Conservation (phyloP, 176 grass and related monocot genomes). For the Dendrocalamus sinicus region DNA sequence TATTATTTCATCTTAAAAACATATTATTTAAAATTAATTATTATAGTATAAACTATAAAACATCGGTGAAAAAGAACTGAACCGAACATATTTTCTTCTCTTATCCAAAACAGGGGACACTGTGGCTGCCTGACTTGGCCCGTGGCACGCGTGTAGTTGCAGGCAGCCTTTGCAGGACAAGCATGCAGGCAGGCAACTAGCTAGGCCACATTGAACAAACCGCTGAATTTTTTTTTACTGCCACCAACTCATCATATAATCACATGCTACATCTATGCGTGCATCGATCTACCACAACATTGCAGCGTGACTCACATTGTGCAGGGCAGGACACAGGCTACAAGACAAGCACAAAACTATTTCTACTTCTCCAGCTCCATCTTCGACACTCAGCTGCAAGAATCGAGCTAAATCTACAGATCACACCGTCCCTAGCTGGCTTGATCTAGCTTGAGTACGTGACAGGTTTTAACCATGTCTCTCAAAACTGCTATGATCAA, state of each 20-base stretch:
- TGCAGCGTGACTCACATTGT: background rate
- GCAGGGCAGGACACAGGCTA: constrained; percentile 3
- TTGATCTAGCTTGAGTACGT: background rate
- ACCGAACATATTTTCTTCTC: background rate
- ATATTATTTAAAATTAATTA: no score
- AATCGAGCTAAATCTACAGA: background rate
- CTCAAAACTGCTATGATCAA: background rate
- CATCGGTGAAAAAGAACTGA: background rate
- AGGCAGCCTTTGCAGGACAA: background rate
- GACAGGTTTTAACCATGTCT: background rate
- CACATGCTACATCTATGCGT: no score
- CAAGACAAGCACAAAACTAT: background rate
- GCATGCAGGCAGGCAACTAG: no score
- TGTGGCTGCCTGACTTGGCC: background rate
- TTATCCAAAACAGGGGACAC: background rate
- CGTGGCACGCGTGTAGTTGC: background rate
- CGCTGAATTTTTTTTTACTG: no score
- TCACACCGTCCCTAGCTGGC: background rate
- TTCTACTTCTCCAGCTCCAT: background rate
- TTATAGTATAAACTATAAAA: no score
- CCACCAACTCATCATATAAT: no score
- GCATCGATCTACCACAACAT: background rate
- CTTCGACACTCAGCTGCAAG: background rate
- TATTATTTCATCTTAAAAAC: no score
- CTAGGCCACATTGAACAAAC: no score